A percentile compares a stretch with the other conserved stretches of the same genome.
phyloP scores from a whole-genome alignment of 179 eudicot species.

The Carnegiea gigantea region DNA sequence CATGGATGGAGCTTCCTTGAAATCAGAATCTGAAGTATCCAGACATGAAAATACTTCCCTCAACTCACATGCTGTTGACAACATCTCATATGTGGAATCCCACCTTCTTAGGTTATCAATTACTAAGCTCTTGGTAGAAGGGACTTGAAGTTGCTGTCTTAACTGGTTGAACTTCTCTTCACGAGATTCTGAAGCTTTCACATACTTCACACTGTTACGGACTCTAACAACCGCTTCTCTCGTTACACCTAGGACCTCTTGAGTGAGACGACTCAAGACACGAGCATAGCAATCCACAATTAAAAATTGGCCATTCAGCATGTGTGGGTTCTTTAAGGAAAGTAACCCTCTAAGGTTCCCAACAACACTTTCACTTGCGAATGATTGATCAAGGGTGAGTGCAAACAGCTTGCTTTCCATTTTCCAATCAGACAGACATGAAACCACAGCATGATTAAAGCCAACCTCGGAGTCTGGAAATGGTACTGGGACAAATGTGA shows the following conservation, averaged over 20 bases:
- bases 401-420: constrained; percentile 46
- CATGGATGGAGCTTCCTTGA: constrained; percentile 32
- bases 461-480: constrained; percentile 46
- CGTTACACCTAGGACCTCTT: constrained; percentile 31
- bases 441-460: constrained; percentile 43
- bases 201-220: constrained; percentile 46
- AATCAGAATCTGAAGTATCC: constrained; percentile 37
- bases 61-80: constrained; percentile 45
- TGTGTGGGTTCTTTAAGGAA: constrained; percentile 33
- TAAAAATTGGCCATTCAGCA: constrained; percentile 39
- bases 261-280: constrained; percentile 37
- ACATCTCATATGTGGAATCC: constrained; percentile 55
- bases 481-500: constrained; percentile 43
- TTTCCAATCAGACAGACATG: constrained; percentile 50
- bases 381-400: constrained; percentile 47
- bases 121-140: constrained; percentile 34
- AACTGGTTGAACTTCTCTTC: constrained; percentile 34
- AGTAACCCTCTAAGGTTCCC: constrained; percentile 44
- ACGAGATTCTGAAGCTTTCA: constrained; percentile 33
- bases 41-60: constrained; percentile 49
- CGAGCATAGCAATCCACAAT: constrained; percentile 47
- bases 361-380: constrained; percentile 36
- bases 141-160: constrained; percentile 41
- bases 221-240: constrained; percentile 36
- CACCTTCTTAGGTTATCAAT: constrained; percentile 40